Evolutionary conservation across 2,329 filamentous ascomycete species (phyloP), one percentile per base, ranked within the genome.

Genomic region (Talaromyces sp.): DNA sequence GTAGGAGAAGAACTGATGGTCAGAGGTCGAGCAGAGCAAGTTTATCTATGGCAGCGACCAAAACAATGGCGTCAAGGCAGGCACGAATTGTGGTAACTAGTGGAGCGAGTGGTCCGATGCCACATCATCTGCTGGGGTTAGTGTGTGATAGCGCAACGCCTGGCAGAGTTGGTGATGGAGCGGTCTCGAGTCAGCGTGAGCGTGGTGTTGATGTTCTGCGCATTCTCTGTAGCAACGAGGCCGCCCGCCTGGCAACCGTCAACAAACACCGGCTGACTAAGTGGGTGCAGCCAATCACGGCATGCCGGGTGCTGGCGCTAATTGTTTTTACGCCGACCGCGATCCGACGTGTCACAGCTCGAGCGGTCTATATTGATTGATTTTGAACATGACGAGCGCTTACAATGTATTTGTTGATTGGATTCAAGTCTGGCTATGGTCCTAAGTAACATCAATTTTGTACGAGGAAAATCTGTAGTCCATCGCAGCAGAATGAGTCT

Each of bases 81-180:
- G 54, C 31, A 43, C 36, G 19, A 61, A 67, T 56, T 51, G 13
- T 60, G 61, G 65, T 67, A 67, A 43, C 54, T 67, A 67, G 65
- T 67, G 61, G 65, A 64, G 65, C 64, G 54, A 65, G 58, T 61
- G 61, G 51, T n/a, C 27, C 34, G 58, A 65, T 67, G 65, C 65
- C 65, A 67, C 58, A 60, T 67, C 65, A 67, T 67, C 62, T 36
- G 31, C 53, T 22, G 53, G 53, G 13, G 53, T 25, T 56, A 56
- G 53, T 25, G 49, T 62, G 59, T 62, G 40, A 43, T 61, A n/a
- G 43, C 25, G 43, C 40, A 43, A 58, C 29, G 54, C 45, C 63
- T 47, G 25, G 15, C 31, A 15, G 31, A 56, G 53, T 38, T 31
- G 51, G 31, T 47, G 51, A 63, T 53, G 27, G 56, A 59, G 56